phyloP scores from a whole-genome alignment of 345 rosid species.

The Gossypium thurberi region DNA sequence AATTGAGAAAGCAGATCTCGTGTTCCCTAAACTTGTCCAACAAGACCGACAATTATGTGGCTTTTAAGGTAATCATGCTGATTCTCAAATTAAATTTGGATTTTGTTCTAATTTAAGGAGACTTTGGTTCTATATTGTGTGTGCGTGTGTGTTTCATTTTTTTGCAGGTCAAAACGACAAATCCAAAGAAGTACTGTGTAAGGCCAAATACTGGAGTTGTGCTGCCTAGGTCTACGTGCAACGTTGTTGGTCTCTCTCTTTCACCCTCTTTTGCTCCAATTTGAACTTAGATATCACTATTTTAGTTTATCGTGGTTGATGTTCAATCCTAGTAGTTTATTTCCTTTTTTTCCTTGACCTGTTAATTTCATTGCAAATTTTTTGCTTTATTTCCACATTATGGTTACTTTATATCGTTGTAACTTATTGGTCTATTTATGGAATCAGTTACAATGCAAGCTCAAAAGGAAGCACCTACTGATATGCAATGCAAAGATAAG shows the following conservation, averaged over 20 bases:
- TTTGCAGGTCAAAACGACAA: conserved; percentile 76
- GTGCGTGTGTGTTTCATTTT: conserved; percentile 12
- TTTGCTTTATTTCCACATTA: not conserved
- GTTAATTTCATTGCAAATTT: not conserved
- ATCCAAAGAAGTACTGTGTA: conserved; percentile 85
- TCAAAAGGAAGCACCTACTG: conserved; percentile 69
- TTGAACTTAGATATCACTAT: not conserved
- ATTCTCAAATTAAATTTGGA: not conserved
- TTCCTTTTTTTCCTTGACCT: not conserved
- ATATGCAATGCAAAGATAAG: conserved; percentile 91
- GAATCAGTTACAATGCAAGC: conserved; percentile 88
- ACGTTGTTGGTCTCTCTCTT: conserved; percentile 51
- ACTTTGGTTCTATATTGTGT: conserved; percentile 3
- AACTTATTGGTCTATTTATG: conserved; percentile 14
- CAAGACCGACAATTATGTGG: conserved; percentile 59
- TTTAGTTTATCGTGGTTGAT: conserved; percentile 1
- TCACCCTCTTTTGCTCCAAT: not conserved
- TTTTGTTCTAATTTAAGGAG: not conserved
- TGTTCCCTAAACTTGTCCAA: conserved; percentile 64
- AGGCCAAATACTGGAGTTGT: conserved; percentile 85
- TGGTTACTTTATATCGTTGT: not conserved
- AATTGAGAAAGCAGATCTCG: conserved; percentile 80
- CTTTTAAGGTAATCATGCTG: conserved; percentile 54
- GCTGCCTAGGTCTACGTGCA: conserved; percentile 65
- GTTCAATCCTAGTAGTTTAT: not conserved